These are phyloP conservation scores for Apiosordaria backusii DNA, from an alignment of 495 filamentous ascomycete genomes.

Conservation along the genomic window DNA sequence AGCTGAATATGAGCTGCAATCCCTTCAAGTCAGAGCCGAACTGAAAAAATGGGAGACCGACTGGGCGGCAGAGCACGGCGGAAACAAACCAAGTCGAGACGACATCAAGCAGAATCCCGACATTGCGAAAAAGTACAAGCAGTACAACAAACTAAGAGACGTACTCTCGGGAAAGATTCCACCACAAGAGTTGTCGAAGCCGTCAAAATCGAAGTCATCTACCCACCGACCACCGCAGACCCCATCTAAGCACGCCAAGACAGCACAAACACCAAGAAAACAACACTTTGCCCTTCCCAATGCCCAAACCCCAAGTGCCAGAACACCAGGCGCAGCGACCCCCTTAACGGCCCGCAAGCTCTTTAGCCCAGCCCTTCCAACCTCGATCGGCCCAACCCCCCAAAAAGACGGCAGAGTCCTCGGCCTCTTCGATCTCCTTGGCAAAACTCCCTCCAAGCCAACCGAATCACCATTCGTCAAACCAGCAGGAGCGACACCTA, in stretches of 20 bases:
- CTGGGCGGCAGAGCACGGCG: slow-evolving; percentile 65
- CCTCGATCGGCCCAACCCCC: slow-evolving; percentile 77
- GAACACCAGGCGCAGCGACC: slow-evolving; percentile 47
- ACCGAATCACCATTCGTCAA: slow-evolving; percentile 31
- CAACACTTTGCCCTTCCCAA: slow-evolving; percentile 11
- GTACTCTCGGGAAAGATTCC: slow-evolving; percentile 50
- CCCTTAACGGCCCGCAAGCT: slow-evolving; percentile 55
- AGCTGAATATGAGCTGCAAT: slow-evolving; percentile 39
- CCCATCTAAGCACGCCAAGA: slow-evolving; percentile 43
- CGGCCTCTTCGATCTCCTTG: slow-evolving; percentile 86
- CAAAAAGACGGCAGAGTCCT: slow-evolving; percentile 84
- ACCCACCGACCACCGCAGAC: slow-evolving; percentile 35
- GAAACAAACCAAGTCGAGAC: slow-evolving; percentile 72
- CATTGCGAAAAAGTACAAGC: slow-evolving; percentile 88
- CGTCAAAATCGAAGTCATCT: slow-evolving; percentile 34
- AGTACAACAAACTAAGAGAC: slow-evolving; percentile 72
- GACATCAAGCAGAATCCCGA: slow-evolving; percentile 82
- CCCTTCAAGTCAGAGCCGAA: slow-evolving; percentile 59
- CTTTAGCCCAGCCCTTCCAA: slow-evolving; percentile 56
- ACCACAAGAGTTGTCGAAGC: slow-evolving; percentile 33
- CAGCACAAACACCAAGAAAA: slow-evolving; percentile 41
- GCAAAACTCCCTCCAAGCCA: slow-evolving; percentile 44
- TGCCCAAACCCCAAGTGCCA: neutral
- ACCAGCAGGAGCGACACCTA: slow-evolving; percentile 36
- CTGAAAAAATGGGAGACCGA: slow-evolving; percentile 83